These are phyloP conservation scores for Pseudocercospora crystallina DNA, from an alignment of 2,329 filamentous ascomycete genomes.

Conservation along the genomic window DNA sequence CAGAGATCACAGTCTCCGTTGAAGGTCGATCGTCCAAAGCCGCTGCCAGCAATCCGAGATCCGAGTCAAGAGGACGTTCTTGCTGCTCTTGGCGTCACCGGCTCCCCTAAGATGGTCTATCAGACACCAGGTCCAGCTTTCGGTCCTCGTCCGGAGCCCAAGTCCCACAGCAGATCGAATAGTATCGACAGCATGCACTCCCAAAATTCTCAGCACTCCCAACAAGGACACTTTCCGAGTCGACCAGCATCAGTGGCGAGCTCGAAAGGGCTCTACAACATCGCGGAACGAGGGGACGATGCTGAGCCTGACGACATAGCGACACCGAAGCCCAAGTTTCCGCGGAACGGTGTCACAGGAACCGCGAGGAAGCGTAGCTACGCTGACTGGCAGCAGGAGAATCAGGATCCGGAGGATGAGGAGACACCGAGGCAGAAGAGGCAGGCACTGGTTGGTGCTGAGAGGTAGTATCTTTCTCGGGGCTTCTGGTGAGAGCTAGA, in stretches of 20 bases:
- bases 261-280: neutral
- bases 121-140: constrained; percentile 39
- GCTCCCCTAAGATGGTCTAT: constrained; percentile 38
- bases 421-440: constrained; percentile 23
- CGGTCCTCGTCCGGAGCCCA: constrained; percentile 26
- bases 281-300: constrained; percentile 7
- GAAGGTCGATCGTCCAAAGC: constrained; percentile 26
- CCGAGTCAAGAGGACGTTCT: constrained; percentile 37
- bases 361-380: constrained; percentile 23
- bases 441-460: neutral
- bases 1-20: constrained; percentile 6
- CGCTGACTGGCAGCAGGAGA: constrained; percentile 19
- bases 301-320: constrained; percentile 22
- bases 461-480: too few species aligned
- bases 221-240: constrained; percentile 1
- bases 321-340: constrained; percentile 19
- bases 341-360: neutral
- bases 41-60: constrained; percentile 30
- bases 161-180: constrained; percentile 17
- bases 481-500: too few species aligned
- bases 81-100: constrained; percentile 38
- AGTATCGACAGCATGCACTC: constrained; percentile 14
- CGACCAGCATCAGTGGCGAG: constrained; percentile 3
- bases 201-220: neutral
- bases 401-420: constrained; percentile 17